Percentiles rank a stretch among this genome's conserved stretches.
phyloP scores from a whole-genome alignment of 257 asterid genomes.

The Prunella vulgaris region DNA sequence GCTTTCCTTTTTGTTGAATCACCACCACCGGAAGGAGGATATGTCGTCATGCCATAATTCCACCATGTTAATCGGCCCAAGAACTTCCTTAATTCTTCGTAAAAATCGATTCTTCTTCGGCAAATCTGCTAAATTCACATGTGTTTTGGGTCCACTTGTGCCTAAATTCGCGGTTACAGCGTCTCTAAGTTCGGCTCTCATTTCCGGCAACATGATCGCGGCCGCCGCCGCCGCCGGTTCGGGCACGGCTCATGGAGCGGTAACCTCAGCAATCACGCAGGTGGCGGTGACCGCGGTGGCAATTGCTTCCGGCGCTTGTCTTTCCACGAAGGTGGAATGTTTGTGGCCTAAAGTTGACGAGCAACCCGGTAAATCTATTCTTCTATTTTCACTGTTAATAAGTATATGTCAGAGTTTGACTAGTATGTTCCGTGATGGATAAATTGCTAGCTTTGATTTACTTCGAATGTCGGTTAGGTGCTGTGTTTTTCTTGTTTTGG shows the following conservation, averaged over 20 bases:
- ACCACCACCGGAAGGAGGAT: conserved; percentile 4
- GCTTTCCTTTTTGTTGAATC: background rate
- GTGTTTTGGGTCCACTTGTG: conserved; percentile 34
- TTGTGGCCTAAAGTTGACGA: conserved; percentile 91
- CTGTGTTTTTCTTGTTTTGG: background rate
- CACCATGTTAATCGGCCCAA: conserved; percentile 39
- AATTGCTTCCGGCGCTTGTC: conserved; percentile 96
- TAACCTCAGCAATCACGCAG: conserved; percentile 83
- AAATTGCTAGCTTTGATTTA: background rate
- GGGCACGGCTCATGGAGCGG: conserved; percentile 77
- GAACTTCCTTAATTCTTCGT: conserved; percentile 36
- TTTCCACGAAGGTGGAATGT: conserved; percentile 90
- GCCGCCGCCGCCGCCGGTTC: conserved; percentile 78
- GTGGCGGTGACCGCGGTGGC: conserved; percentile 94
- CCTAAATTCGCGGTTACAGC: conserved; percentile 50
- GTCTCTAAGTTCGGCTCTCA: conserved; percentile 52
- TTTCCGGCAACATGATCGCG: conserved; percentile 72
- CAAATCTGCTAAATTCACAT: conserved; percentile 38
- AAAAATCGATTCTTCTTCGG: conserved; percentile 31
- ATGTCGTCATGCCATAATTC: conserved; percentile 51
- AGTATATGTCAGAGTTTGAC: background rate
- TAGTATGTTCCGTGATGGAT: background rate
- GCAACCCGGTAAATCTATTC: conserved; percentile 52
- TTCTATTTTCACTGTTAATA: background rate
- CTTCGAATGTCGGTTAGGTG: background rate